phyloP scores from a whole-genome alignment of 1,284 basidiomycete genomes.

The Tetrapyrgos nigripes region DNA sequence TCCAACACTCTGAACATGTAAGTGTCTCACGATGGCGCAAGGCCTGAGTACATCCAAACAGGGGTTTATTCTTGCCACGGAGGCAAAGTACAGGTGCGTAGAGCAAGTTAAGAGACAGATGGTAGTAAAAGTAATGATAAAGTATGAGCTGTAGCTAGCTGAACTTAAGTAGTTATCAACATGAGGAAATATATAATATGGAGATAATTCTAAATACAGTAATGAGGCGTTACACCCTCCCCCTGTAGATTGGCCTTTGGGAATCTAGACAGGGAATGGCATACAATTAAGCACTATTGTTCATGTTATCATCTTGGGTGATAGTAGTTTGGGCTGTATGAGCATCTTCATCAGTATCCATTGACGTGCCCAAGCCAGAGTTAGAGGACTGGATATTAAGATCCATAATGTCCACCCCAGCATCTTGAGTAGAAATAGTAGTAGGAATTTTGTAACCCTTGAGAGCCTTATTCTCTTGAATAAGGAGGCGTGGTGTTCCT shows the following conservation, averaged over 20 bases:
- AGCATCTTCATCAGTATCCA: background rate
- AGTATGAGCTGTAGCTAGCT: background rate
- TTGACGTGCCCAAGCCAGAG: background rate
- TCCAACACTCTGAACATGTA: no score
- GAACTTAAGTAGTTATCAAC: background rate
- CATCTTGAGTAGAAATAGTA: no score
- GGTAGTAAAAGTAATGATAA: background rate
- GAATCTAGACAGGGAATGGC: background rate
- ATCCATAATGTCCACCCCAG: background rate
- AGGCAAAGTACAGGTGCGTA: background rate
- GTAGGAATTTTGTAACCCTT: background rate
- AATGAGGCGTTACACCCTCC: slow-evolving; percentile 12
- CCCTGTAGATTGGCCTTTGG: slow-evolving; percentile 6
- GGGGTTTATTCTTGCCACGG: background rate
- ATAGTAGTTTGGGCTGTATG: no score
- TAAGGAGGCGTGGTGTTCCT: background rate
- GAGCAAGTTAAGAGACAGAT: background rate
- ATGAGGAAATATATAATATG: background rate
- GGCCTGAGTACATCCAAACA: background rate
- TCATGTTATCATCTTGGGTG: no score
- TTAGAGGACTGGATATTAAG: background rate
- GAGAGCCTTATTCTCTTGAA: background rate
- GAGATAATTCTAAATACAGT: background rate
- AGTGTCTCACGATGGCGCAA: no score
- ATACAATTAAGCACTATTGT: background rate